Percentiles rank a stretch among this genome's conserved stretches.
These are phyloP conservation scores for Mucor plumbeus DNA, from an alignment of 371 early-diverging fungal genomes.

Conservation along the genomic window DNA sequence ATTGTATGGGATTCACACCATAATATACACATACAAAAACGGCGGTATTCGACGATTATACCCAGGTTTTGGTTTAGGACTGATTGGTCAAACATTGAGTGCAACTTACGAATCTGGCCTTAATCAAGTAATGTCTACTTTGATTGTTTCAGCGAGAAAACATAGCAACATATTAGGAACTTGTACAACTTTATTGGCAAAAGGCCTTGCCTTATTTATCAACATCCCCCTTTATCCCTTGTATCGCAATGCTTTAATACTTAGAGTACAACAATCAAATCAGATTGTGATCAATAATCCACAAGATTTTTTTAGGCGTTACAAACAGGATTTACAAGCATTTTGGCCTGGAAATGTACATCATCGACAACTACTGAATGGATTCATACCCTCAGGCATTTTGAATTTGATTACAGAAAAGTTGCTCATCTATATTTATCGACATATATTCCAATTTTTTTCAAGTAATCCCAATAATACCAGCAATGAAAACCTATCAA, in stretches of 20 bases:
- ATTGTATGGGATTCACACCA: conserved; percentile 37
- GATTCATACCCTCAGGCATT: conserved; percentile 59
- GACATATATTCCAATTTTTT: conserved; percentile 36
- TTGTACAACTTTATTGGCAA: not conserved
- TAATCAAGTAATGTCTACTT: conserved; percentile 35
- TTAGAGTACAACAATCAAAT: conserved; percentile 55
- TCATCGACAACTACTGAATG: conserved; percentile 39
- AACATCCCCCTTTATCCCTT: conserved; percentile 61
- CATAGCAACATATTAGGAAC: conserved; percentile 19
- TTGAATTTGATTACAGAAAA: conserved; percentile 56
- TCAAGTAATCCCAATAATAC: not conserved
- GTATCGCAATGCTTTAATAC: conserved; percentile 56
- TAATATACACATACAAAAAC: conserved; percentile 34
- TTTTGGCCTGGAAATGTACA: conserved; percentile 29
- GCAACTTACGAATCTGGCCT: conserved; percentile 58
- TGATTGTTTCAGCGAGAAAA: conserved; percentile 27
- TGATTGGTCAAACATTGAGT: conserved; percentile 60
- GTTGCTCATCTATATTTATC: conserved; percentile 54
- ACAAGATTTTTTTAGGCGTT: conserved; percentile 45
- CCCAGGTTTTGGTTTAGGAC: conserved; percentile 62
- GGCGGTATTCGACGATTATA: conserved; percentile 58
- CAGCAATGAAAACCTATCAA: conserved; percentile 12
- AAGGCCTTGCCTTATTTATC: conserved; percentile 39
- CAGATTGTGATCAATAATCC: conserved; percentile 35
- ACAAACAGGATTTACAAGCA: conserved; percentile 47